A percentile compares a stretch with the other conserved stretches of the same genome.
Evolutionary conservation across 2,329 filamentous ascomycete genomes (phyloP).

Genomic region (Calonectria honghensis): DNA sequence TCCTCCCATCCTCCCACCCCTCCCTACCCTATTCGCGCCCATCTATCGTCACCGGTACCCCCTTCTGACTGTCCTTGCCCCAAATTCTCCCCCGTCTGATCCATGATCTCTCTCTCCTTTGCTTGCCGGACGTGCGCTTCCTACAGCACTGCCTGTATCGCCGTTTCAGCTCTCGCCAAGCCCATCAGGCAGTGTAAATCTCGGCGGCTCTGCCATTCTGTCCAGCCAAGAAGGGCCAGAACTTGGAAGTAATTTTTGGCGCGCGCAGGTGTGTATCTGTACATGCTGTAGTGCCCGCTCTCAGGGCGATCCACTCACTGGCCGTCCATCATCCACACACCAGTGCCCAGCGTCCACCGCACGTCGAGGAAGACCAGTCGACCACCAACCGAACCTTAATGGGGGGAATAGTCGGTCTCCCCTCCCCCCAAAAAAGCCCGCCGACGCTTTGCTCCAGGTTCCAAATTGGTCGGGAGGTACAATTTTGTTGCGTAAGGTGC

Average conservation of each 20-base stretch:
- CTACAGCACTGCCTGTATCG: conserved; percentile 26
- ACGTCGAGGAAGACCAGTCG: conserved; percentile 14
- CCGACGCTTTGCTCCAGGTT: conserved; percentile 15
- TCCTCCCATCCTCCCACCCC: conserved; percentile 23
- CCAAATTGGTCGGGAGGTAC: conserved; percentile 19
- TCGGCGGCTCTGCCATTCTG: conserved; percentile 29
- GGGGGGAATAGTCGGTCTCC: conserved; percentile 26
- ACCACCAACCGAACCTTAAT: conserved; percentile 35
- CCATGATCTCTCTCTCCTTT: conserved; percentile 28
- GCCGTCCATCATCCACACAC: conserved; percentile 35
- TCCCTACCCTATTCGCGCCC: conserved; percentile 16
- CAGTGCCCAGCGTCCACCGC: neutral
- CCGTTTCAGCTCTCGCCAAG: conserved; percentile 28
- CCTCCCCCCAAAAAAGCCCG: conserved; percentile 9
- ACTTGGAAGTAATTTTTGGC: conserved; percentile 20
- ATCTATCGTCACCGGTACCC: conserved; percentile 34
- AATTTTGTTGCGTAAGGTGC: conserved; percentile 21
- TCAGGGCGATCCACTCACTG: conserved; percentile 36
- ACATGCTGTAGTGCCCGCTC: conserved; percentile 38
- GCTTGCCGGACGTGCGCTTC: conserved; percentile 29
- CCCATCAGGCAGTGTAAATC: conserved; percentile 27
- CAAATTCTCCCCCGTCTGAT: conserved; percentile 22
- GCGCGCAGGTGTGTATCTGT: conserved; percentile 5
- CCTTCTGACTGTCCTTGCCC: conserved; percentile 24
- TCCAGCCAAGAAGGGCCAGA: neutral